These are phyloP conservation scores for Antarctomyces pellizariae DNA, from an alignment of 495 filamentous ascomycete species.

Conservation along the genomic window DNA sequence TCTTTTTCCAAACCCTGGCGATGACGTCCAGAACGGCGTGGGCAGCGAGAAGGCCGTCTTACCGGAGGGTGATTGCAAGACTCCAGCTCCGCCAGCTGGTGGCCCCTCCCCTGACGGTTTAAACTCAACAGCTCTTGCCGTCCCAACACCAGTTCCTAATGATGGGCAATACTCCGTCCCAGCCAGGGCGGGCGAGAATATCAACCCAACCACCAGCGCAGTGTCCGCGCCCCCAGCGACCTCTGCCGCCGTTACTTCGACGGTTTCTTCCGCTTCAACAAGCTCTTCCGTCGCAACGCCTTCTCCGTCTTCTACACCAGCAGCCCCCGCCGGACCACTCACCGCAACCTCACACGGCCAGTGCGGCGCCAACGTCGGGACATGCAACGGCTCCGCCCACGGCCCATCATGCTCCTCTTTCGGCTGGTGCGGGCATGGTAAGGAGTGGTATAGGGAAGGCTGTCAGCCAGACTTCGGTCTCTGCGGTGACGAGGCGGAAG, in stretches of 20 bases:
- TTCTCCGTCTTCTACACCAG: too few relatives aligned
- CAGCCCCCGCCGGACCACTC: too few relatives aligned
- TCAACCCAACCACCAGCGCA: neutral
- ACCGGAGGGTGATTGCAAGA: conserved; percentile 23
- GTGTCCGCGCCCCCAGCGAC: neutral
- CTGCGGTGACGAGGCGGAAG: too few relatives aligned
- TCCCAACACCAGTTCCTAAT: neutral
- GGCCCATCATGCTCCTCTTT: too few relatives aligned
- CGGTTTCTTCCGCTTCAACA: neutral
- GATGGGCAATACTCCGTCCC: neutral
- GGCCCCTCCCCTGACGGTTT: neutral
- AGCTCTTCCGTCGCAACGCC: neutral
- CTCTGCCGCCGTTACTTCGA: conserved; percentile 1
- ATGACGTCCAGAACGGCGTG: conserved; percentile 21
- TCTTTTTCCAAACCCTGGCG: conserved; percentile 19
- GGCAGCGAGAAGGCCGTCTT: conserved; percentile 30
- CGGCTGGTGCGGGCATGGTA: too few relatives aligned
- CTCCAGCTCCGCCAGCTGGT: neutral
- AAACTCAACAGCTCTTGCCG: neutral
- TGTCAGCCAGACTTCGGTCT: too few relatives aligned
- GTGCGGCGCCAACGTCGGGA: too few relatives aligned
- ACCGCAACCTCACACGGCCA: neutral
- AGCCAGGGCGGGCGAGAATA: too few relatives aligned
- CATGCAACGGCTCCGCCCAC: too few relatives aligned
- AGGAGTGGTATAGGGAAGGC: too few relatives aligned